A percentile compares a stretch with the other conserved stretches of the same genome.
Conservation (phyloP, 495 filamentous ascomycete species). For the Umbilicaria muhlenbergii region DNA sequence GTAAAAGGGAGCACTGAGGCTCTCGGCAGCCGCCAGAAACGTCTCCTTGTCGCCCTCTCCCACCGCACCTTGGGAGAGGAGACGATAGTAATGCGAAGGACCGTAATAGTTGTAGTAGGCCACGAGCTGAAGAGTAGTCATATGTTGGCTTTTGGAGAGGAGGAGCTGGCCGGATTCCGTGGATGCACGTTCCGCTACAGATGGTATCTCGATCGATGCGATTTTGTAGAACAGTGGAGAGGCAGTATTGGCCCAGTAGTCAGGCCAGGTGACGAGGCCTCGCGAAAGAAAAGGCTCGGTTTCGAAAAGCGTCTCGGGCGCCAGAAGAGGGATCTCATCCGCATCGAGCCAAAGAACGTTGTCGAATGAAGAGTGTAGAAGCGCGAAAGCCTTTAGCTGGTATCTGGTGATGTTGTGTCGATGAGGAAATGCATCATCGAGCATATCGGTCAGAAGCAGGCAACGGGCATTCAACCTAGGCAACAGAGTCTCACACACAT, state of each 20-base stretch:
- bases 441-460: constrained; percentile 29
- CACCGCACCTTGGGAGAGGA: constrained; percentile 38
- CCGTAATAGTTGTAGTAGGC: constrained; percentile 52
- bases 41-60: constrained; percentile 54
- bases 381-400: constrained; percentile 45
- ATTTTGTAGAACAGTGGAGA: constrained; percentile 39
- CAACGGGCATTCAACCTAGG: constrained; percentile 36
- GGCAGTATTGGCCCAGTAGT: constrained; percentile 40
- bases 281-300: constrained; percentile 33
- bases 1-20: constrained; percentile 32
- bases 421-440: constrained; percentile 13
- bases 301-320: constrained; percentile 34
- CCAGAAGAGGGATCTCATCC: constrained; percentile 36
- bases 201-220: constrained; percentile 26
- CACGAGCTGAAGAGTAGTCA: constrained; percentile 34
- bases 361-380: constrained; percentile 45
- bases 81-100: constrained; percentile 38
- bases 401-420: constrained; percentile 28
- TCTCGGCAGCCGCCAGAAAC: constrained; percentile 38
- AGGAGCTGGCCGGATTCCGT: constrained; percentile 43
- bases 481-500: constrained; percentile 35
- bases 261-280: constrained; percentile 45
- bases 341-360: constrained; percentile 47
- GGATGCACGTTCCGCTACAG: constrained; percentile 25
- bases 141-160: constrained; percentile 39